Evolutionary conservation across 2,329 filamentous ascomycete genomes (phyloP), one percentile per base, ranked within the genome.

Genomic region (Lithohypha guttulata): DNA sequence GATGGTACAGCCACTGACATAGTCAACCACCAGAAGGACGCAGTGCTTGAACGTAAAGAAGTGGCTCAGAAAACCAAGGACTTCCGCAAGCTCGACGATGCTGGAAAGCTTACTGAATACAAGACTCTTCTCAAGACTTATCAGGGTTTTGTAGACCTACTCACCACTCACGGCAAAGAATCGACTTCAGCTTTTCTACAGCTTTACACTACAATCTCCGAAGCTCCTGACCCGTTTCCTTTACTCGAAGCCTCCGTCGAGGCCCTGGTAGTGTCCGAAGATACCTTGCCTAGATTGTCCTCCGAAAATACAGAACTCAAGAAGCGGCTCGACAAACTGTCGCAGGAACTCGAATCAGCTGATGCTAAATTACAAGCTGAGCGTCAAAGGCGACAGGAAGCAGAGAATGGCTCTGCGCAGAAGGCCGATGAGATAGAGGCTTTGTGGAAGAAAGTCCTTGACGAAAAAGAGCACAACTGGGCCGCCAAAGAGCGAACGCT

Each of bases 31-130:
- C 93, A 98, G 58, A 77, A 87, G 53, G 91, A 96, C 60, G 84
- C 89, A n/a, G 81, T 94, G 3, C 80, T 95, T 1, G 89, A 98
- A 59, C 75, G 91, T 38, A 98, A 98, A 58, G 93, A 98, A 45
- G 69, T 98, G 14, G 91, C 93, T n/a, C 87, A 95, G 57, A 96
- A 95, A 70, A 98, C 91, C 1, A 98, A 98, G 56, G 89, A 96
- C 54, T 98, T 96, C 53, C 73, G 87, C 45, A 96, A 95, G 60
- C 72, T 93, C 8, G 89, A 96, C 52, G 86, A 98, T 67, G 67
- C 81, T 8, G 76, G 75, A 41, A 98, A 96, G 61, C 65, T 98
- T 39, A 69, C 70, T 4, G 91, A 98, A 60, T 78, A 93, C 65
- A 98, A 96, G 63, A 77, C 77, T 26, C 65, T 98, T 35, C 64